Base-by-base conservation (phyloP, 2,329 filamentous ascomycete genomes). In the Epichloe sibirici region DNA sequence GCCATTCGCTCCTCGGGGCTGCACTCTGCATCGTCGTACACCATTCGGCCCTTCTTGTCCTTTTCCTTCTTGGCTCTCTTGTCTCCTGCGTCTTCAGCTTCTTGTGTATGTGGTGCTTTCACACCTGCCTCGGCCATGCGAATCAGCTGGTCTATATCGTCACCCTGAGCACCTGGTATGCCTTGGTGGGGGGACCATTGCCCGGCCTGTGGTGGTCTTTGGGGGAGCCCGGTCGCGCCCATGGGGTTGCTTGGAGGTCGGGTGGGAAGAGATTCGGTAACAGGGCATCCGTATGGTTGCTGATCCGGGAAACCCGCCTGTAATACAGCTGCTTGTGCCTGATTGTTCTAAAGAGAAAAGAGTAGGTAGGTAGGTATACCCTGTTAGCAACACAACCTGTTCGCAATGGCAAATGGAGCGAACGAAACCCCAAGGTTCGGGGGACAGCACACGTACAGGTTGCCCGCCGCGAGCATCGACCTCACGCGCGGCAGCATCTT, bases 1-100 rank as follows among this genome's bases (percentile, higher is more conserved):
- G 88, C 85, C 87, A 95, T 90, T 70, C 84, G 88, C 76, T 95
- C 90, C 72, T 96, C 90, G 2, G 89, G 87, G 62, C 87, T 93
- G 62, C 83, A 73, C 54, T 86, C 83, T 49, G 85, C 82, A 64
- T 94, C 88, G 56, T 83, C 83, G 71, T 93, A 95, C 34, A 95
- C 75, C 78, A 95, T 83, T 65, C 80, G 78, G 53, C 75, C 74
- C 63, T 82, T 84, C 64, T 82, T 79, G 59, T 81, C 78, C 67
- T 83, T 85, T 54, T 81, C 74, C 63, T 82, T 83, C 64, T 82
- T 79, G 59, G 80, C 78, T 67, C 83, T 85, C 55, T 81, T 85
- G 51, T 86, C 83, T 49, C 69, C 72, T 1, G 66, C 65, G 4
- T 69, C 64, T 51, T 73, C 74, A 37, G 71, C 69, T 21, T 68